Evolutionary conservation across 306 rosid genomes (phyloP).

Genomic region (Prunus mongolica): DNA sequence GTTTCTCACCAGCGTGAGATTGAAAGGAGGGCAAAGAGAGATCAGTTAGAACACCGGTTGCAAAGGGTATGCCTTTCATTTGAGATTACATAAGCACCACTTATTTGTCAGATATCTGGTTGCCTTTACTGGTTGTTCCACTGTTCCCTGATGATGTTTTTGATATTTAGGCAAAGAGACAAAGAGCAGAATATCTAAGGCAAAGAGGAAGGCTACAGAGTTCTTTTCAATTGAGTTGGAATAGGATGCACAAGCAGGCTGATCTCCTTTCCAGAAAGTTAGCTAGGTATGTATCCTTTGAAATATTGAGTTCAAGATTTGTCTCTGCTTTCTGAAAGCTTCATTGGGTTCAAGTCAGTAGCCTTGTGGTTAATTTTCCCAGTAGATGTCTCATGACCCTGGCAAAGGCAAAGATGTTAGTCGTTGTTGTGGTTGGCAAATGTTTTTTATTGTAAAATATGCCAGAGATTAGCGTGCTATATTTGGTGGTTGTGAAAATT

Average conservation of each 20-base stretch:
- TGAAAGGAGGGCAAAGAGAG: constrained; percentile 75
- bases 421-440: neutral
- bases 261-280: constrained; percentile 68
- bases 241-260: constrained; percentile 61
- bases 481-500: neutral
- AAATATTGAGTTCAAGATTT: neutral
- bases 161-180: constrained; percentile 67
- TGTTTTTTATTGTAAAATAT: neutral
- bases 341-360: neutral
- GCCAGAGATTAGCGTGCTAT: neutral
- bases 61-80: constrained; percentile 60
- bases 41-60: constrained; percentile 81
- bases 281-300: constrained; percentile 51
- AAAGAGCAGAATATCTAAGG: constrained; percentile 84
- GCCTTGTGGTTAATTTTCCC: neutral
- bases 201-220: constrained; percentile 62
- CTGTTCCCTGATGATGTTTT: neutral
- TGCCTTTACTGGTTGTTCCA: constrained; percentile 3
- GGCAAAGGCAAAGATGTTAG: neutral
- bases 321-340: neutral
- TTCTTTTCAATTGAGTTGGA: constrained; percentile 42
- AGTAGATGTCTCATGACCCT: neutral
- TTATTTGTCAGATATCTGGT: neutral
- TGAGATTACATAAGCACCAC: neutral
- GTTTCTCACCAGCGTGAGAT: constrained; percentile 85